These are phyloP conservation scores for Halophytophthora batemanensis DNA, from an alignment of 352 stramenopile species.

Conservation along the genomic window DNA sequence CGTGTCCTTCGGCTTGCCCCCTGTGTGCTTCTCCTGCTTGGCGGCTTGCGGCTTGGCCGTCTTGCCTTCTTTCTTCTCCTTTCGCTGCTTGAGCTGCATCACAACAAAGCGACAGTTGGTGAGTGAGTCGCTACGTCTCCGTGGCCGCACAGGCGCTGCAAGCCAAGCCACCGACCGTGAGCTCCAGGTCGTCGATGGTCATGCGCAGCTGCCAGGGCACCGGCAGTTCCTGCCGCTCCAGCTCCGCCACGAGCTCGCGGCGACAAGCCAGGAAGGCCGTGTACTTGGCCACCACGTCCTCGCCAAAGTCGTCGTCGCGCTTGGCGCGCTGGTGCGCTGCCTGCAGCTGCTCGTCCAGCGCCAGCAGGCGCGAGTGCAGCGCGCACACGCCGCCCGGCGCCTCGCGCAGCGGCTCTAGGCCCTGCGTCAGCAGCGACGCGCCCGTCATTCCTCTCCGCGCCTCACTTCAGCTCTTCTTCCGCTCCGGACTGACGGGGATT, in stretches of 20 bases:
- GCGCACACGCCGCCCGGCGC: slow-evolving; percentile 25
- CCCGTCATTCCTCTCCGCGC: slow-evolving; percentile 3
- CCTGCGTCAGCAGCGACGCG: slow-evolving; percentile 46
- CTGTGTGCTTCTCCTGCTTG: background rate
- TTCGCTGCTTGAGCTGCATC: slow-evolving; percentile 37
- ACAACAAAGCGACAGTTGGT: background rate
- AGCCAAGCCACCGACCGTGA: slow-evolving; percentile 57
- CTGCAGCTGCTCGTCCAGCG: slow-evolving; percentile 55
- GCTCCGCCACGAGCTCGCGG: slow-evolving; percentile 41
- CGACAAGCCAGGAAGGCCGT: slow-evolving; percentile 47
- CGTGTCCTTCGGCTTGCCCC: background rate
- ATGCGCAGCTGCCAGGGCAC: slow-evolving; percentile 70
- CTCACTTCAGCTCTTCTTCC: background rate
- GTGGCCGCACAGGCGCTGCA: background rate
- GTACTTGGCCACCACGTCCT: slow-evolving; percentile 63
- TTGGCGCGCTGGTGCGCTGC: slow-evolving; percentile 48
- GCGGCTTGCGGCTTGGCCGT: background rate
- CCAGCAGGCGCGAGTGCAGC: slow-evolving; percentile 41
- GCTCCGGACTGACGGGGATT: slow-evolving; percentile 5
- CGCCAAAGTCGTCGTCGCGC: slow-evolving; percentile 59
- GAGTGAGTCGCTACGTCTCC: background rate
- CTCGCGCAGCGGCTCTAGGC: slow-evolving; percentile 29
- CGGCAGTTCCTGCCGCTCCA: slow-evolving; percentile 35
- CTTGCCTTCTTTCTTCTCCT: slow-evolving; percentile 35
- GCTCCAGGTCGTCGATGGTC: slow-evolving; percentile 80